Conservation (phyloP, 2,329 filamentous ascomycete genomes). For the Cercospora brassicicola region DNA sequence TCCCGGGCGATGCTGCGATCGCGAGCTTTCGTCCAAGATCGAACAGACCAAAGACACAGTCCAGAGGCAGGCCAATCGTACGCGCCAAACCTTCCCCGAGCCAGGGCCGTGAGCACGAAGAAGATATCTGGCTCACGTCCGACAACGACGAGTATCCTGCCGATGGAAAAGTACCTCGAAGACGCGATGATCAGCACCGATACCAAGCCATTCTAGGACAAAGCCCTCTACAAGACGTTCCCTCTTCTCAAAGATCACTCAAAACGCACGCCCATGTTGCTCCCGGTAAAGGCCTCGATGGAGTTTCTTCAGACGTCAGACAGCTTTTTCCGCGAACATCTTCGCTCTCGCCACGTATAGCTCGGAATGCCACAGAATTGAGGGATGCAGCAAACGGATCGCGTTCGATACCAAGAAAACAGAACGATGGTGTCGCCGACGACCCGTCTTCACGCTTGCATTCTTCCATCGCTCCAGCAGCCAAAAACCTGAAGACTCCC, state of each 20-base stretch:
- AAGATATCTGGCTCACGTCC: constrained; percentile 36
- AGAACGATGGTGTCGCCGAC: background rate
- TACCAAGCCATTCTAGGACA: background rate
- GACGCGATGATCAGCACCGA: background rate
- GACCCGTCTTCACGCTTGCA: background rate
- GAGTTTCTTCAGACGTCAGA: constrained; percentile 30
- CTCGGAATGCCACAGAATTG: background rate
- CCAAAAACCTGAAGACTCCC: constrained; percentile 25
- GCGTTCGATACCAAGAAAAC: constrained; percentile 6
- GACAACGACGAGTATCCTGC: constrained; percentile 22
- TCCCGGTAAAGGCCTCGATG: constrained; percentile 18
- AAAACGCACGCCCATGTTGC: constrained; percentile 11
- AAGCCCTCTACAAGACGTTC: constrained; percentile 4
- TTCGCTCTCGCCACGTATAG: constrained; percentile 26
- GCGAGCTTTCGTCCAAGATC: constrained; percentile 2
- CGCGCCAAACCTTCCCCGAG: background rate
- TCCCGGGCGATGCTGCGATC: constrained; percentile 15
- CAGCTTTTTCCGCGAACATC: constrained; percentile 35
- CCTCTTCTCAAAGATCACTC: background rate
- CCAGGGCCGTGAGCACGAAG: background rate
- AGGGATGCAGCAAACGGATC: background rate
- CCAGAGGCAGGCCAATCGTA: background rate
- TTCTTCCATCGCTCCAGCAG: constrained; percentile 12
- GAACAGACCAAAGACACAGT: background rate
- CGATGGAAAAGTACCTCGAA: constrained; percentile 8